phyloP scores from a whole-genome alignment of 2,329 filamentous ascomycete genomes.

The Ophiocordyceps camponoti-leonardi region DNA sequence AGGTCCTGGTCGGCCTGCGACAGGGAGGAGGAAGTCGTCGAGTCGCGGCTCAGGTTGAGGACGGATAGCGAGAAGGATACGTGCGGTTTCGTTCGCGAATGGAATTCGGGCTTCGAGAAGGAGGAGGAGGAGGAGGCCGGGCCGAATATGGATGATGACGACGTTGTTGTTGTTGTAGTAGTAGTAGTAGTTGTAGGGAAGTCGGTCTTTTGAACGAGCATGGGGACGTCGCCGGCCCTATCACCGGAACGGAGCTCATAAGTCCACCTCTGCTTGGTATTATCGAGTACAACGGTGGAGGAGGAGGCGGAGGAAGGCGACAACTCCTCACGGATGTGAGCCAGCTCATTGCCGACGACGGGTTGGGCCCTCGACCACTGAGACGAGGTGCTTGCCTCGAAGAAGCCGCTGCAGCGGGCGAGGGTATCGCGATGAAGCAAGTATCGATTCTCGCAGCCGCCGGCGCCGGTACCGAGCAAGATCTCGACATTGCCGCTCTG shows the following conservation, averaged over 20 bases:
- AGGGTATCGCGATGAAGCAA: conserved; percentile 76
- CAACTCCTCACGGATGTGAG: conserved; percentile 33
- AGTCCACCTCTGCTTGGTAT: conserved; percentile 44
- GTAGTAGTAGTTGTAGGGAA: conserved; percentile 3
- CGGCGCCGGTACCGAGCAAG: conserved; percentile 47
- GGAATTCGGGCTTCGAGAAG: conserved; percentile 10
- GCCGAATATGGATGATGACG: conserved; percentile 13
- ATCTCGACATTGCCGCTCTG: conserved; percentile 91
- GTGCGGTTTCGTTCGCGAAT: conserved; percentile 7
- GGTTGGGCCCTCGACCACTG: conserved; percentile 41
- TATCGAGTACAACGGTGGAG: conserved; percentile 7
- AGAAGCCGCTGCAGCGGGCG: conserved; percentile 83
- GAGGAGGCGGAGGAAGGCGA: conserved; percentile 2
- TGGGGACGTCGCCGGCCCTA: conserved; percentile 61
- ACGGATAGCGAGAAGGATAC: conserved; percentile 69
- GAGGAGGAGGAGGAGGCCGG: conserved; percentile 37
- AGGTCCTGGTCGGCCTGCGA: conserved; percentile 54
- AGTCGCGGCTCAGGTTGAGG: conserved; percentile 45
- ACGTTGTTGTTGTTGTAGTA: too few species aligned
- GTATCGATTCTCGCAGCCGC: conserved; percentile 52
- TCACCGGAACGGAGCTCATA: conserved; percentile 73
- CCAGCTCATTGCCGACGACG: conserved; percentile 26
- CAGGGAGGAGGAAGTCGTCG: conserved; percentile 23
- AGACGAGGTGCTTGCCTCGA: conserved; percentile 67
- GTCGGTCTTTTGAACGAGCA: conserved; percentile 66